Evolutionary conservation across 495 filamentous ascomycete species (phyloP), one percentile per base, ranked within the genome.

Genomic region (Polyplosphaeria fusca): DNA sequence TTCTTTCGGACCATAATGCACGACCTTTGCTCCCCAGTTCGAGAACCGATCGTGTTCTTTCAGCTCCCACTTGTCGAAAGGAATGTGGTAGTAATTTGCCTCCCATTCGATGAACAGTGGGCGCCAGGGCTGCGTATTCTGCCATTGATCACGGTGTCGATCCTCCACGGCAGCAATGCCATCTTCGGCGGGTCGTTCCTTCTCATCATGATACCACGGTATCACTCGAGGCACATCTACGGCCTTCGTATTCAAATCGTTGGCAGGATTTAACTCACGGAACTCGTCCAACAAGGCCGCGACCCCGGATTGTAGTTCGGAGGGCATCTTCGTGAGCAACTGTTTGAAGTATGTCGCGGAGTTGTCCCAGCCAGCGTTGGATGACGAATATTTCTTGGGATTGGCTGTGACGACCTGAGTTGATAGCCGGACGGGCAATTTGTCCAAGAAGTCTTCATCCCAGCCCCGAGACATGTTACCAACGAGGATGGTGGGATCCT

Each of bases 31-130:
- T n/a, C n/a, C n/a, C n/a, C n/a, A n/a, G n/a, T n/a, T n/a, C n/a
- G n/a, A n/a, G n/a, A n/a, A n/a, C n/a, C n/a, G n/a, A n/a, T n/a
- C n/a, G n/a, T n/a, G n/a, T n/a, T n/a, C n/a, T n/a, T n/a, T n/a
- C n/a, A n/a, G n/a, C n/a, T n/a, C n/a, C 73, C 74, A 81, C 3
- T 70, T 38, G 0, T 62, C 40, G 1, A 52, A 63, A 3, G 64
- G 59, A 14, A 82, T 55, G 58, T 83, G 79, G 5, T 62, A 70
- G 57, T 81, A 83, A 32, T 73, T 65, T 0, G 58, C 70, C 57
- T 81, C 76, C 78, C 77, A 82, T 57, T 82, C 79, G 1, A 79
- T 26, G 40, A 76, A 82, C 0, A 81, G 63, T 0, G 79, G 78
- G 27, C 70, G 70, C 68, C 69, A 81, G 0, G 79, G 77, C 46